Base-by-base conservation (phyloP, 2,329 filamentous ascomycete species). In the Sporothrix protearum region DNA sequence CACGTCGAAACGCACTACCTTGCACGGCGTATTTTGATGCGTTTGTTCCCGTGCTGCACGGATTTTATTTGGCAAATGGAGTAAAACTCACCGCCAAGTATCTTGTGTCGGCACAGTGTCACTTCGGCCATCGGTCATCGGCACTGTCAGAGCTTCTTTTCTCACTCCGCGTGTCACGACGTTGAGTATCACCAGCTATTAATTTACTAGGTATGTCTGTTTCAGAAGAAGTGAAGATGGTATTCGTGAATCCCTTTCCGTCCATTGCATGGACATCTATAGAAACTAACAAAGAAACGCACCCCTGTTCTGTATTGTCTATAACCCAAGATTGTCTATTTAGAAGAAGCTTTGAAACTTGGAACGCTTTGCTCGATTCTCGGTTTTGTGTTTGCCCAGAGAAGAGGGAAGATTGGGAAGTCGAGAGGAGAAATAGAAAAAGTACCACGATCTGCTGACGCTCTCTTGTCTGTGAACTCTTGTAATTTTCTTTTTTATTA, bases 191-290 rank as follows among this genome's bases (percentile, higher is more conserved):
- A 33, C 28, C 33, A 3, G 5, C 7, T 9, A 57, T 30, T n/a
- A 5, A 25, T n/a, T 28, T 57, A 36, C 33, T 36, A 8, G 3
- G 8, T 3, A 36, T 36, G 8, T 36, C 8, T 47, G 1, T n/a
- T 7, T 67, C 45, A 61, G n/a, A 12, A 70, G 19, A 63, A 61
- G 68, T 51, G 53, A 70, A 70, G 39, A 49, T 70, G 53, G 68
- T 63, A 63, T 63, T 63, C 53, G n/a, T 63, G 39, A 61, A 42
- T 68, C 66, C 16, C 49, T 36, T 55, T 57, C 49, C 14, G 33
- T 57, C 55, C 55, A 36, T 9, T 1, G 4, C 0, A 57, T 25
- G 30, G 66, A 49, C 53, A 16, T 61, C 39, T 61, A 61, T 57
- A 63, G n/a, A 70, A 61, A n/a, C 5, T 8, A 5, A 16, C 14